Evolutionary conservation across 805 yeast genomes (phyloP).

Genomic region (Blastobotrys chiropterorum): DNA sequence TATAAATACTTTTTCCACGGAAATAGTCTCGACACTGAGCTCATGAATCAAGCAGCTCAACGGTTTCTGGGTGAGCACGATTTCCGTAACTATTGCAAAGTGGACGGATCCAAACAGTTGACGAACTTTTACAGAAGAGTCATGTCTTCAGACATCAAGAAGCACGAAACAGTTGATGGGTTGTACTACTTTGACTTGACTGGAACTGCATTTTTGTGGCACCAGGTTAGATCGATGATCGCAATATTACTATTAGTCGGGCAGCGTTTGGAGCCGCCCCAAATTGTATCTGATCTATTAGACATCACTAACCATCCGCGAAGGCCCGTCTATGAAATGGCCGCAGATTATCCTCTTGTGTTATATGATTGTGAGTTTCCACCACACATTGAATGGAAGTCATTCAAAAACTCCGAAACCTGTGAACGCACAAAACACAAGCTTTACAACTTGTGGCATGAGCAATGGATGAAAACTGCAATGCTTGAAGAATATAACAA

Average conservation of each 20-base stretch:
- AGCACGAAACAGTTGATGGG: conserved; percentile 27
- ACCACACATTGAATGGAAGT: conserved; percentile 59
- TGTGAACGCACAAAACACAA: conserved; percentile 16
- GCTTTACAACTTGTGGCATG: conserved; percentile 43
- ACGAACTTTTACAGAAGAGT: conserved; percentile 68
- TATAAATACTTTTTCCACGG: conserved; percentile 67
- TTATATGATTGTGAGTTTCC: conserved; percentile 78
- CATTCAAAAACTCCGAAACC: conserved; percentile 12
- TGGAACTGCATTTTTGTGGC: conserved; percentile 95
- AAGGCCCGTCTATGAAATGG: conserved; percentile 82
- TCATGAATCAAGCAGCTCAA: conserved; percentile 64
- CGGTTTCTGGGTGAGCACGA: conserved; percentile 72
- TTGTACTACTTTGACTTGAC: conserved; percentile 65
- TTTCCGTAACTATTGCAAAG: conserved; percentile 88
- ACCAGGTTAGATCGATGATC: conserved; percentile 94
- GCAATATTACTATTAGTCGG: conserved; percentile 78
- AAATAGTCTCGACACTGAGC: conserved; percentile 48
- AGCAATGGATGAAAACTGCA: conserved; percentile 50
- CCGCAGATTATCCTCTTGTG: conserved; percentile 80
- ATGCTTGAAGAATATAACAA: conserved; percentile 46
- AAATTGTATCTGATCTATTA: conserved; percentile 51
- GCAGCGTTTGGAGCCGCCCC: conserved; percentile 61
- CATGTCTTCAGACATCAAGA: conserved; percentile 42
- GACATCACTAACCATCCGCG: conserved; percentile 51
- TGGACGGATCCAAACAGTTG: conserved; percentile 92